phyloP scores from a whole-genome alignment of 176 grass and related monocot species.

The Oryza nivara region DNA sequence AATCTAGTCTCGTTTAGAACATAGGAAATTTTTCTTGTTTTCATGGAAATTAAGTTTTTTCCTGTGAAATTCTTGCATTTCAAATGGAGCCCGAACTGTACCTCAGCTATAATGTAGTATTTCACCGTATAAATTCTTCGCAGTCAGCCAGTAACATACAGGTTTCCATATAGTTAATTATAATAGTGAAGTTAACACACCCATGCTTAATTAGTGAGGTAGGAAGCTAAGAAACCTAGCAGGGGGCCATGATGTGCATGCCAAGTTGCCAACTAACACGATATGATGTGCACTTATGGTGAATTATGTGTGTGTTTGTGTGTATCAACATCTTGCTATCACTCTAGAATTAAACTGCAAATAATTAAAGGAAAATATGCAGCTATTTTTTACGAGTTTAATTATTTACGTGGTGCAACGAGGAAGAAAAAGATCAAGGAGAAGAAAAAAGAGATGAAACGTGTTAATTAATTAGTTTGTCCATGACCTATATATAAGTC shows the following conservation, averaged over 20 bases:
- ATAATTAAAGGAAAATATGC: background rate
- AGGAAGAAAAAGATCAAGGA: background rate
- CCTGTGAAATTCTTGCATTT: background rate
- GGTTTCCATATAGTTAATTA: background rate
- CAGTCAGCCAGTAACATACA: background rate
- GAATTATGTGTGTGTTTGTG: background rate
- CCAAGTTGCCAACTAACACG: conserved; percentile 28
- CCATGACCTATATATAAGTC: background rate
- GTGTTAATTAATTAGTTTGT: background rate
- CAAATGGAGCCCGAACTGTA: background rate
- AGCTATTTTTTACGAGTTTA: background rate
- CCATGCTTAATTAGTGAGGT: background rate
- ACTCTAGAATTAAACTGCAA: background rate
- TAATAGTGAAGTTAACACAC: background rate
- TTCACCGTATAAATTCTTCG: background rate
- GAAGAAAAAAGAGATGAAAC: background rate
- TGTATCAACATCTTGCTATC: background rate
- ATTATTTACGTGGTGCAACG: background rate
- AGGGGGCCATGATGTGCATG: background rate
- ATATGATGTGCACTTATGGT: background rate
- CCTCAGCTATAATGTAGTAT: background rate
- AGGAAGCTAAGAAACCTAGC: background rate
- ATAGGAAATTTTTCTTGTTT: background rate
- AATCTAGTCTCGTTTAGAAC: background rate
- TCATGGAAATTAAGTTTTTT: background rate